phyloP scores from a whole-genome alignment of 164 flowering plant species.

The Annona squamosa region DNA sequence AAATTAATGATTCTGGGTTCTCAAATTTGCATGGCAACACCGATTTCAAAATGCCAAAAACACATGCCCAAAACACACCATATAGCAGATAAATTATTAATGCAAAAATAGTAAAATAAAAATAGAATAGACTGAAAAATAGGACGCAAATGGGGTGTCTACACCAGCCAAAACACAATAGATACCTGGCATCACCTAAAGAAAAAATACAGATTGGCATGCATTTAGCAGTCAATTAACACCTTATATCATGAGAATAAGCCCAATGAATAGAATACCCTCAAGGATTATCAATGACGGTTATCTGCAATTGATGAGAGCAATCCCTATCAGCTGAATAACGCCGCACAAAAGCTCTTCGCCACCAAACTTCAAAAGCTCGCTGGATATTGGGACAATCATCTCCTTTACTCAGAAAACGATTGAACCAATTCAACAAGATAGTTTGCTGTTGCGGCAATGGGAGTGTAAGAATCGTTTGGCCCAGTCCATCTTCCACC shows the following conservation, averaged over 20 bases:
- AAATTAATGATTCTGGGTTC: too few relatives aligned
- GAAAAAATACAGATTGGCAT: background rate
- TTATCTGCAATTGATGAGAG: slow-evolving; percentile 13
- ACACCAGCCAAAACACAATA: too few relatives aligned
- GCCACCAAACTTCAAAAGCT: slow-evolving; percentile 97
- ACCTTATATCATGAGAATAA: background rate
- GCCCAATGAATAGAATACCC: slow-evolving; percentile 5
- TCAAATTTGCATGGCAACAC: too few relatives aligned
- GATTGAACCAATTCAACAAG: slow-evolving; percentile 69
- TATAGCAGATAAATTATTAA: too few relatives aligned
- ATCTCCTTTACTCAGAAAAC: slow-evolving; percentile 70
- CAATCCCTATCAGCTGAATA: slow-evolving; percentile 23
- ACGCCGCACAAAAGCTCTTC: slow-evolving; percentile 68
- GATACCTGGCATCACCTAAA: too few relatives aligned
- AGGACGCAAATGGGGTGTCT: too few relatives aligned
- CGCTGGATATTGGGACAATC: slow-evolving; percentile 84
- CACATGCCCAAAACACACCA: too few relatives aligned
- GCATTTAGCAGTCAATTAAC: background rate
- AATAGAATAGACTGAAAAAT: too few relatives aligned
- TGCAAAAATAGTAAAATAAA: too few relatives aligned
- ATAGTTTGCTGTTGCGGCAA: slow-evolving; percentile 64
- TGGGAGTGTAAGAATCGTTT: slow-evolving; percentile 78
- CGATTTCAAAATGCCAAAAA: too few relatives aligned
- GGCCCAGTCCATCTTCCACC: slow-evolving; percentile 79
- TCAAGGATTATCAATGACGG: slow-evolving; percentile 12